Percentiles rank a stretch among this genome's conserved stretches.
phyloP scores from a whole-genome alignment of 116 monocot species.

The Thalassia testudinum region DNA sequence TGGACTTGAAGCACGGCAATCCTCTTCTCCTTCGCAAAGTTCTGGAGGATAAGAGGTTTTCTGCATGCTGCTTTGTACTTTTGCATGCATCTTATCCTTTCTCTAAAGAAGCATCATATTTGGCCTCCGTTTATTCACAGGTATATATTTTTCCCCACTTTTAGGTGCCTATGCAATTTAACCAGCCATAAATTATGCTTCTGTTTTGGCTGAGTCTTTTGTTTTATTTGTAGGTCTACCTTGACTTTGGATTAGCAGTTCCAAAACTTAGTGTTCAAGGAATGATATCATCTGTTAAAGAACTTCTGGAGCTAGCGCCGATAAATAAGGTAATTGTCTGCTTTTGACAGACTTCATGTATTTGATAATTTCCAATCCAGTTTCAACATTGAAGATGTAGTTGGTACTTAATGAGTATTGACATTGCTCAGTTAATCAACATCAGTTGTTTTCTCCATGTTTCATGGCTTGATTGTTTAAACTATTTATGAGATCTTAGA shows the following conservation, averaged over 20 bases:
- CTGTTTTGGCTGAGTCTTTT: background rate
- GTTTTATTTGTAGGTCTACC: slow-evolving; percentile 54
- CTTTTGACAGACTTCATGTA: too few species aligned
- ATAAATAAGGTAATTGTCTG: slow-evolving; percentile 73
- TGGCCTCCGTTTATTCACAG: slow-evolving; percentile 93
- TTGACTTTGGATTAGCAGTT: slow-evolving; percentile 95
- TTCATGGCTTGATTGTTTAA: too few species aligned
- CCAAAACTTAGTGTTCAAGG: slow-evolving; percentile 97
- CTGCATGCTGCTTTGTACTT: slow-evolving; percentile 69
- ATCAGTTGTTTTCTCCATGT: too few species aligned
- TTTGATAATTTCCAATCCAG: too few species aligned
- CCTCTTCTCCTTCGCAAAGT: slow-evolving; percentile 82
- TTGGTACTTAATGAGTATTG: too few species aligned
- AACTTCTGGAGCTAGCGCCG: slow-evolving; percentile 86
- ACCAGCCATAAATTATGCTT: too few species aligned
- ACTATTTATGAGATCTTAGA: too few species aligned
- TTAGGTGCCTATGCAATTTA: background rate
- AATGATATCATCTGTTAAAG: slow-evolving; percentile 87
- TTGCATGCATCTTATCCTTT: slow-evolving; percentile 98
- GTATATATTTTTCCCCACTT: too few species aligned
- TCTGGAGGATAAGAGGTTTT: slow-evolving; percentile 80
- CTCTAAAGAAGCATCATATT: slow-evolving; percentile 96
- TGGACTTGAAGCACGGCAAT: slow-evolving; percentile 70
- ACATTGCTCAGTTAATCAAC: too few species aligned
- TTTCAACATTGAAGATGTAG: too few species aligned